Base-by-base conservation (phyloP, 306 rosid species). In the Mimosa bimucronata region DNA sequence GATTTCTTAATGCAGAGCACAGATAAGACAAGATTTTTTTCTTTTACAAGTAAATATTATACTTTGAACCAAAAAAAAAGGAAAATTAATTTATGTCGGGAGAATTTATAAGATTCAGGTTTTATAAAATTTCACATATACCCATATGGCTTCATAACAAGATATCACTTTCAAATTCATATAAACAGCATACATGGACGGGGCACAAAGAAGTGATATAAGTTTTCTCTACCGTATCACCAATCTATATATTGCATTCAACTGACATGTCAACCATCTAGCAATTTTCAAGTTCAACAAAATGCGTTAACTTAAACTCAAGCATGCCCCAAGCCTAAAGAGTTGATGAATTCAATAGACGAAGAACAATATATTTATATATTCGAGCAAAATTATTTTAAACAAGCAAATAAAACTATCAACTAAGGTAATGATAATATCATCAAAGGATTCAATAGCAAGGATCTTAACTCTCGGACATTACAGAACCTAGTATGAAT, bases 381-480 rank as follows among this genome's bases (percentile, higher is more conserved):
- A 57, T 76, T 71, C 77, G 44, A 48, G 61, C 23, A 58, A 84
- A 72, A 80, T 77, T 66, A n/a, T 15, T 45, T 55, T 66, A 66
- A 66, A 73, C 12, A 15, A 69, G 57, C 50, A 41, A 70, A 77
- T 8, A 66, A 66, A 84, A 66, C 72, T 77, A 74, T 13, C 66
- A 69, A 52, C 53, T 9, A 41, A 71, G 55, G 73, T 38, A 64
- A 69, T 31, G 40, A 77, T 45, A 28, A 23, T 10, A 52, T 82
- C 72, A 40, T 70, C 64, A 69, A 44, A 73, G 69, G 66, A 31
- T 44, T n/a, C 57, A 31, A 55, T 70, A 40, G 40, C 37, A 62
- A 78, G 41, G 41, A 30, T 14, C 53, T 42, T 64, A 75, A 26
- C 55, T 61, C 30, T 28, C 65, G 75, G 62, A 58, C 48, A 79